A percentile compares a stretch with the other conserved stretches of the same genome.
Evolutionary conservation across 495 filamentous ascomycete genomes (phyloP).

Genomic region (Neurospora discreta): DNA sequence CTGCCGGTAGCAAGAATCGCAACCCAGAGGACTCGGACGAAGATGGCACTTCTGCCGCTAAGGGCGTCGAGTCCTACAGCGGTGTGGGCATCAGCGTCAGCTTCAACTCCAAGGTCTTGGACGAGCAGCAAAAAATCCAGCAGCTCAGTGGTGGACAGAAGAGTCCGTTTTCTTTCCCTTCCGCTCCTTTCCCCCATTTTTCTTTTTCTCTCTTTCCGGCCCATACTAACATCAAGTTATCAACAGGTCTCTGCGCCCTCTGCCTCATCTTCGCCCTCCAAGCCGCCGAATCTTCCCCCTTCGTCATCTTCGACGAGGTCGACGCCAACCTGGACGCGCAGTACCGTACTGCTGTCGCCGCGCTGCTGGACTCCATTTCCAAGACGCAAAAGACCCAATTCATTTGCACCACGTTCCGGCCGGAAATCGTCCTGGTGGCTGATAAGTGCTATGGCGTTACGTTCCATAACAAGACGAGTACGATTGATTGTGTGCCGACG

Average conservation of each 20-base stretch:
- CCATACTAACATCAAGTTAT: conserved; percentile 7
- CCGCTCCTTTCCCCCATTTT: not conserved
- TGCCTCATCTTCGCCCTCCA: conserved; percentile 98
- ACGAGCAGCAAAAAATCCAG: conserved; percentile 96
- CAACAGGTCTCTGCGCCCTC: conserved; percentile 80
- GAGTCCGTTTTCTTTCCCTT: conserved; percentile 45
- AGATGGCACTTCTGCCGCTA: conserved; percentile 33
- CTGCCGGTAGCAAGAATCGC: conserved; percentile 50
- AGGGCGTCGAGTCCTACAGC: conserved; percentile 87
- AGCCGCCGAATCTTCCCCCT: conserved; percentile 90
- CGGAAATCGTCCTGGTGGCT: conserved; percentile 89
- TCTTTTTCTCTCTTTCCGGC: no score
- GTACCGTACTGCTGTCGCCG: conserved; percentile 87
- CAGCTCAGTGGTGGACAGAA: conserved; percentile 97
- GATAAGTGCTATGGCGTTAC: conserved; percentile 97
- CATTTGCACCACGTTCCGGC: conserved; percentile 90
- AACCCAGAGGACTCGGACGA: conserved; percentile 56
- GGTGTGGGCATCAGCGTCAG: conserved; percentile 97
- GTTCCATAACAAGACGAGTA: conserved; percentile 86
- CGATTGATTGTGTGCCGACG: conserved; percentile 75
- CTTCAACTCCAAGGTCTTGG: conserved; percentile 91
- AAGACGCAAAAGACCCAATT: conserved; percentile 51
- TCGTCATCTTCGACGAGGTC: conserved; percentile 99
- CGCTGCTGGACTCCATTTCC: conserved; percentile 72
- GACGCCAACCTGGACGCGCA: conserved; percentile 97